Evolutionary conservation across 2,329 filamentous ascomycete genomes (phyloP).

Genomic region (Trichoderma semiorbis): DNA sequence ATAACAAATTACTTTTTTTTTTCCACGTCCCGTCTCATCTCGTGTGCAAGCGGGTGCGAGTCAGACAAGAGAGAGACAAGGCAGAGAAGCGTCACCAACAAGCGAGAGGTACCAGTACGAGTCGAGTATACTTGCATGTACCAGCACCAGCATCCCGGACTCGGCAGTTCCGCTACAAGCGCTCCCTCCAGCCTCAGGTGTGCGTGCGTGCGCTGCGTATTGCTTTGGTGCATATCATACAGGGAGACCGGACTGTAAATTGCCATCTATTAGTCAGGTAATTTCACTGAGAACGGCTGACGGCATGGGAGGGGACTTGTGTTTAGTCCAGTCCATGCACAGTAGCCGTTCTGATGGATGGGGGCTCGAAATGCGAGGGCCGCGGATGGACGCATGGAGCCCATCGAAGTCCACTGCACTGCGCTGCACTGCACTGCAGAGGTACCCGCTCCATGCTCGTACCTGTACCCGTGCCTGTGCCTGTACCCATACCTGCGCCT

Average conservation of each 20-base stretch:
- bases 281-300: not conserved
- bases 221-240: not conserved
- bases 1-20: not conserved
- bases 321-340: not conserved
- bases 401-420: not conserved
- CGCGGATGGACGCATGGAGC: not conserved
- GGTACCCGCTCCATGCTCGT: not conserved
- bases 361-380: too few species aligned
- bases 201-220: not conserved
- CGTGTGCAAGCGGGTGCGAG: not conserved
- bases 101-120: not conserved
- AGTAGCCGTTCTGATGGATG: not conserved
- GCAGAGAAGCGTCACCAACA: not conserved
- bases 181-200: not conserved
- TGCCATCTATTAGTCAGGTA: not conserved
- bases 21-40: not conserved
- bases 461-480: not conserved
- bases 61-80: not conserved
- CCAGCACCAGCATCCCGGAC: not conserved
- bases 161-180: conserved; percentile 4
- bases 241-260: not conserved
- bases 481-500: not conserved
- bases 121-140: not conserved
- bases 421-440: not conserved
- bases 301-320: not conserved